Evolutionary conservation across 768 basidiomycete genomes (phyloP), one percentile per base, ranked within the genome.

Genomic region (Termitomyces sp.): DNA sequence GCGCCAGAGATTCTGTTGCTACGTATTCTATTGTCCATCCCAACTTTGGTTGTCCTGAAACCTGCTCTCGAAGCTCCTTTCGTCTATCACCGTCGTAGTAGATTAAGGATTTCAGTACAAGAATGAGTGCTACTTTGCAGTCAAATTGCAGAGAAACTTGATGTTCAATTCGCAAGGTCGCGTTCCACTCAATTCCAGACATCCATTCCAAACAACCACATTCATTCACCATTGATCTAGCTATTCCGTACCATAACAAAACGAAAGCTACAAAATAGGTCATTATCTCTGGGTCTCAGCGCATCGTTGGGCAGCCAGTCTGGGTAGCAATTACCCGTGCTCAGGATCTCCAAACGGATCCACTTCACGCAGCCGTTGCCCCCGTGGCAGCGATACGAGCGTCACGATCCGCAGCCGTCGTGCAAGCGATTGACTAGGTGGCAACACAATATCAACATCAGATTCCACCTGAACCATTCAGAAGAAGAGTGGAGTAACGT

Each of bases 381-480:
- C 64, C 64, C 3, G 64, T 65, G 0, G 64, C 64, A 47, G 64
- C 64, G 20, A 65, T 65, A 5, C 64, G 54, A 5, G 64, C 64
- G 37, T 62, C 59, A n/a, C 55, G 54, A 57, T 65, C 64, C 15
- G 64, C 59, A 33, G 56, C 54, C 0, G 64, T 60, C 1, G 59
- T 60, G 45, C 64, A 65, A 18, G 64, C 20, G 7, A 65, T 62
- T 24, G 61, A 62, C 64, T 65, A 18, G 2, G 12, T 26, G 36
- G 13, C 34, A 15, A 7, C 24, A 6, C 28, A 45, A 33, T 20
- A 50, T n/a, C 33, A 20, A 26, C 22, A 37, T 54, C 39, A 58
- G 37, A 4, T n/a, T n/a, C 1, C n/a, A 12, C 18, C 24, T 12
- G 4, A 10, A 42, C 15, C 39, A 52, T 6, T 12, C 5, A 15